These are phyloP conservation scores for Ceratocystis huliohia DNA, from an alignment of 2,329 filamentous ascomycete genomes.

Conservation along the genomic window DNA sequence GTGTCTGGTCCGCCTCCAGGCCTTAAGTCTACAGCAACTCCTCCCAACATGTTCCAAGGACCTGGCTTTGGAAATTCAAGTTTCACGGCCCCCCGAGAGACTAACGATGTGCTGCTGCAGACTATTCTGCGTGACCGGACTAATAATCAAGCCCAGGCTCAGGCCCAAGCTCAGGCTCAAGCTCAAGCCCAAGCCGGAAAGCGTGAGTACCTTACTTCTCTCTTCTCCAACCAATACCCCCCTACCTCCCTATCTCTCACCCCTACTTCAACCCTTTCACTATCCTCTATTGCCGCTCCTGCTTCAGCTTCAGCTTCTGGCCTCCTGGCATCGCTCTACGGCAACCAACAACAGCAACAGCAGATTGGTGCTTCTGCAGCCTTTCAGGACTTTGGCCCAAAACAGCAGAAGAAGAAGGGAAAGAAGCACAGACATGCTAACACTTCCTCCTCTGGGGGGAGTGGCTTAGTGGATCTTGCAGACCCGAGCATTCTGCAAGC, in stretches of 20 bases:
- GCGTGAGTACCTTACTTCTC: slow-evolving; percentile 97
- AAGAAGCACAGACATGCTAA: slow-evolving; percentile 99
- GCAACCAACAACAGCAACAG: slow-evolving; percentile 43
- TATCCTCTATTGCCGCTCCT: slow-evolving; percentile 67
- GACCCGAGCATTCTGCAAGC: slow-evolving; percentile 99
- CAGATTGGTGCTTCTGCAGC: slow-evolving; percentile 42
- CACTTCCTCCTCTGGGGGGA: slow-evolving; percentile 99
- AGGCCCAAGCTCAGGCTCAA: slow-evolving; percentile 53
- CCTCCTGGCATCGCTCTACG: slow-evolving; percentile 85
- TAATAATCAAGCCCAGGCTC: slow-evolving; percentile 42
- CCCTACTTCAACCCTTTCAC: slow-evolving; percentile 81
- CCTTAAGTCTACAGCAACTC: slow-evolving; percentile 86
- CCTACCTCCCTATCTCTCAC: slow-evolving; percentile 71
- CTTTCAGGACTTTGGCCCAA: slow-evolving; percentile 83
- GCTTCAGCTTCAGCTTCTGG: slow-evolving; percentile 79
- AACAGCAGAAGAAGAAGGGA: slow-evolving; percentile 99
- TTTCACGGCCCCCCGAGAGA: slow-evolving; percentile 61
- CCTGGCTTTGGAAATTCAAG: slow-evolving; percentile 66
- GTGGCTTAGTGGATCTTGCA: slow-evolving; percentile 99
- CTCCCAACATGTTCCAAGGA: slow-evolving; percentile 87
- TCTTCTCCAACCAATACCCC: slow-evolving; percentile 77
- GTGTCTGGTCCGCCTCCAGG: slow-evolving; percentile 91
- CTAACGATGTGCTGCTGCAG: slow-evolving; percentile 58
- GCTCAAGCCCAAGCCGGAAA: slow-evolving; percentile 43
- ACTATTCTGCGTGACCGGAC: slow-evolving; percentile 61